Conservation (phyloP, 805 yeast species). For the Sugiyamaella smithiae region DNA sequence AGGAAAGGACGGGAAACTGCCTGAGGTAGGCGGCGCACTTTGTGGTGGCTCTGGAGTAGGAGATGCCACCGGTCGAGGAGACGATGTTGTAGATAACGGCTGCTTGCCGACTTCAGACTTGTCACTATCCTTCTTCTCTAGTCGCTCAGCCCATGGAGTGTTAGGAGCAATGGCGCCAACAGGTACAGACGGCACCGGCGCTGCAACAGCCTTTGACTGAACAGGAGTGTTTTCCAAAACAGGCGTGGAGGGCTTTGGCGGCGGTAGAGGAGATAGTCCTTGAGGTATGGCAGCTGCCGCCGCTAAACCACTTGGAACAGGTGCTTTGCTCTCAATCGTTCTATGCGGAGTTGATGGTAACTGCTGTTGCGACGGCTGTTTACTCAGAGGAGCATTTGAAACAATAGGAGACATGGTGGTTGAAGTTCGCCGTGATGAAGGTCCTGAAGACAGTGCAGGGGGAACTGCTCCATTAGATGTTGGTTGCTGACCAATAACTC, state of each 20-base stretch:
- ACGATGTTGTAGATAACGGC: slow-evolving; percentile 4
- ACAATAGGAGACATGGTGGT: slow-evolving; percentile 14
- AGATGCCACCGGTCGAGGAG: slow-evolving; percentile 19
- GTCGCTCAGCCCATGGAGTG: slow-evolving; percentile 27
- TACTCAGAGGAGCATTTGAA: slow-evolving; percentile 9
- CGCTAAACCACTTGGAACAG: neutral
- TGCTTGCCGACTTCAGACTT: slow-evolving; percentile 2
- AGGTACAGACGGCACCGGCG: neutral
- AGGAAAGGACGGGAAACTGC: slow-evolving; percentile 16
- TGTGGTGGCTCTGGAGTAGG: slow-evolving; percentile 20
- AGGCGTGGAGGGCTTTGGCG: slow-evolving; percentile 14
- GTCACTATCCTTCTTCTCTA: slow-evolving; percentile 3
- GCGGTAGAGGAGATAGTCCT: slow-evolving; percentile 26
- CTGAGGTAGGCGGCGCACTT: slow-evolving; percentile 22
- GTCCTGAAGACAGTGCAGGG: slow-evolving; percentile 21
- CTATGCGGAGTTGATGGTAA: slow-evolving; percentile 5
- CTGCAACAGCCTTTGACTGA: neutral
- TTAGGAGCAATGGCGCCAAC: slow-evolving; percentile 14
- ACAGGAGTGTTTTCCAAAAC: neutral
- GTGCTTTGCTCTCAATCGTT: neutral
- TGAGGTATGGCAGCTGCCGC: slow-evolving; percentile 25
- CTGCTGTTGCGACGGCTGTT: slow-evolving; percentile 7
- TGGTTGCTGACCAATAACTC: slow-evolving; percentile 2
- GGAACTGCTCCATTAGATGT: slow-evolving; percentile 23
- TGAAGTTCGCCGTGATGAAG: slow-evolving; percentile 19